Evolutionary conservation across 768 basidiomycete genomes (phyloP).

Genomic region (Obba rivulosa): DNA sequence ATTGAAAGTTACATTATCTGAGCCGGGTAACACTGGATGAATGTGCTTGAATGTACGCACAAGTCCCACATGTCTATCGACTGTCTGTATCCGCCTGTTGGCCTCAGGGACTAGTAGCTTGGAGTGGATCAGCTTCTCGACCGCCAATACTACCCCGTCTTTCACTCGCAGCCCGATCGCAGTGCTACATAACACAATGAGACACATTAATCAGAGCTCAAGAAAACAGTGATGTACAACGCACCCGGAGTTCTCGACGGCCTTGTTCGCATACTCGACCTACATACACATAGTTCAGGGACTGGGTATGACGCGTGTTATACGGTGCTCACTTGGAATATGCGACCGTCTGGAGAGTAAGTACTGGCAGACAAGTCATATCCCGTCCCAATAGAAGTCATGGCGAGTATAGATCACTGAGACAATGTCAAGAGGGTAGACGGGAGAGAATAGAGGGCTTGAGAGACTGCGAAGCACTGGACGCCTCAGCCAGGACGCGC

Average conservation of each 20-base stretch:
- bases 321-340: slow-evolving; percentile 75
- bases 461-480: slow-evolving; percentile 3
- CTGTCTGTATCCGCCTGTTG: slow-evolving; percentile 88
- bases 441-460: slow-evolving; percentile 1
- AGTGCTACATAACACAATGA: slow-evolving; percentile 48
- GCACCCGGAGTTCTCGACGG: slow-evolving; percentile 97
- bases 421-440: not conserved
- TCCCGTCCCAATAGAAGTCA: slow-evolving; percentile 99
- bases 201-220: not conserved
- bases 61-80: slow-evolving; percentile 92
- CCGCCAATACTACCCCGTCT: slow-evolving; percentile 90
- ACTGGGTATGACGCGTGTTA: slow-evolving; percentile 6
- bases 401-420: slow-evolving; percentile 24
- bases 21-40: not conserved
- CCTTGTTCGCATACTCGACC: slow-evolving; percentile 98
- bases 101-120: slow-evolving; percentile 91
- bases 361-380: slow-evolving; percentile 95
- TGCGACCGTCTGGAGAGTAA: slow-evolving; percentile 95
- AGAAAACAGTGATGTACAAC: slow-evolving; percentile 13
- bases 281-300: slow-evolving; percentile 25
- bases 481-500: slow-evolving; percentile 35
- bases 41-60: slow-evolving; percentile 36
- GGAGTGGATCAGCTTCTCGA: slow-evolving; percentile 96
- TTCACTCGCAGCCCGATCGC: slow-evolving; percentile 95
- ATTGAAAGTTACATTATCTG: not conserved